phyloP scores from a whole-genome alignment of 306 rosid genomes.

The Betula pendula region DNA sequence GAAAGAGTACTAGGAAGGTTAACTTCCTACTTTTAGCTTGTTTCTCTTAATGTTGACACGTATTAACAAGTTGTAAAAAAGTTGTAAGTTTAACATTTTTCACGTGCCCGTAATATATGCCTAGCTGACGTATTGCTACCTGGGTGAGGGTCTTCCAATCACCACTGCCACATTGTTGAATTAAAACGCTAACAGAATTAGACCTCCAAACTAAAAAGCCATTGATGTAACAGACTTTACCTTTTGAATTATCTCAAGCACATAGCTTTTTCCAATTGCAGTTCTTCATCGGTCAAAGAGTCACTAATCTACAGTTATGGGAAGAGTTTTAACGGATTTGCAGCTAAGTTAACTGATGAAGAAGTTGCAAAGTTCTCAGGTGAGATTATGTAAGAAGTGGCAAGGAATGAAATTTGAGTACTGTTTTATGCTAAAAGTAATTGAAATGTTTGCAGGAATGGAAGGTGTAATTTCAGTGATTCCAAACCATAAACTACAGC shows the following conservation, averaged over 20 bases:
- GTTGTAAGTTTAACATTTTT: no score
- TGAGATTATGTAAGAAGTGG: not conserved
- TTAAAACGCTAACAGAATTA: no score
- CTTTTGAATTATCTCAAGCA: no score
- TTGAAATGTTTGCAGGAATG: conserved; percentile 22
- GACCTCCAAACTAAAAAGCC: no score
- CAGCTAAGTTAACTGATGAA: conserved; percentile 20
- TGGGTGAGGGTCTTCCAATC: no score
- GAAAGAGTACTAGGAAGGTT: conserved; percentile 36
- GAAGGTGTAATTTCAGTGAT: conserved; percentile 39
- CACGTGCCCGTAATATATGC: no score
- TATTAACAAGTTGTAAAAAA: no score
- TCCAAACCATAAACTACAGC: conserved; percentile 31
- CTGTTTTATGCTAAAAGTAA: not conserved
- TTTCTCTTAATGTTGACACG: no score
- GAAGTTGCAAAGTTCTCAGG: conserved; percentile 35
- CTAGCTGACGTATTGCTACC: no score
- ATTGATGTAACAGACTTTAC: not conserved
- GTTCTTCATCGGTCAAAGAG: conserved; percentile 27
- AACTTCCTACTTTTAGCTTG: no score
- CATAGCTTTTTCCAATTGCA: conserved; percentile 6
- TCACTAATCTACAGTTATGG: conserved; percentile 36
- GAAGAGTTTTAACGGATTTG: no score
- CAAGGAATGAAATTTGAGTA: not conserved
- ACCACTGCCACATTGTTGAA: no score